Evolutionary conservation across 495 filamentous ascomycete species (phyloP), one percentile per base, ranked within the genome.

Genomic region (Penicillium verhagenii): DNA sequence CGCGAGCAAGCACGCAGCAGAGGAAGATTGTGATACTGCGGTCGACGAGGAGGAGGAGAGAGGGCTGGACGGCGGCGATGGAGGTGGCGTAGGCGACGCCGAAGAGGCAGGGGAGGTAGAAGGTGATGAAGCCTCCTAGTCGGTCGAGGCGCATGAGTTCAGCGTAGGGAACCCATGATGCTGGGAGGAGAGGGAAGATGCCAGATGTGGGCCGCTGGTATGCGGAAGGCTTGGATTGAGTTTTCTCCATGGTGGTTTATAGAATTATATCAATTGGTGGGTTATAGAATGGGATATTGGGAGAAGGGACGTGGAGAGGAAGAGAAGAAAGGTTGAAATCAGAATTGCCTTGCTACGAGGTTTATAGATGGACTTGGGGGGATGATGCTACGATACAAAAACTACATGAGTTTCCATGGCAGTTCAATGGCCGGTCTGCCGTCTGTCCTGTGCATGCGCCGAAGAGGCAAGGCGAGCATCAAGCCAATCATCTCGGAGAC

Each of bases 121-220:
- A 67, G 24, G 58, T 59, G 39, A 54, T 71, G 58, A 69, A 63
- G 45, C 74, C 73, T 1, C 54, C 58, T 14, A 60, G 74, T 25
- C 58, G 56, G 24, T 76, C 66, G 24, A 78, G 54, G 14, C 76
- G 76, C 69, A 72, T 74, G 7, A 79, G 62, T 52, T 77, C 52
- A 10, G 56, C 66, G 53, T 75, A 77, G 6, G 74, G 72, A 35
- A 70, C 51, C 64, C 61, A 52, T 52, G 13, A n/a, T 35, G 10
- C 33, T 35, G 33, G 33, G 33, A 35, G 33, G 33, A 35, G 16
- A 16, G 33, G 33, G 33, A 35, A 35, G 6, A 35, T 35, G 14
- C 33, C 33, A 6, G 5, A 6, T n/a, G 13, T n/a, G 3, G 33
- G 33, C 33, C 33, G 33, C 33, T 35, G 33, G 33, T 35, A 35